Conservation (phyloP, 2,329 filamentous ascomycete species). For the Leptographium wingfieldii region DNA sequence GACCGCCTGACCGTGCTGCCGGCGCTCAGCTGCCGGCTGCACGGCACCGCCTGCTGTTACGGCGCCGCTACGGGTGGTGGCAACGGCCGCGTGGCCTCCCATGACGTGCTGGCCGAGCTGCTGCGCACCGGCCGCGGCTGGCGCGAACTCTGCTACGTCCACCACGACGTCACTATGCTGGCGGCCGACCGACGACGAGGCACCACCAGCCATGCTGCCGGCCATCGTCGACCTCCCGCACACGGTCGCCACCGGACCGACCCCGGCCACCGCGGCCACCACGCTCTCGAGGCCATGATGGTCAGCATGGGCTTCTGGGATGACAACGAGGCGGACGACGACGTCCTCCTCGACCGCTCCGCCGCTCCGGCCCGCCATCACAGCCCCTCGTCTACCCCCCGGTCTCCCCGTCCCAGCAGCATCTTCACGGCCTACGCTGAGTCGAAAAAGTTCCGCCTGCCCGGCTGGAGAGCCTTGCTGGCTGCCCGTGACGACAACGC, state of each 20-base stretch:
- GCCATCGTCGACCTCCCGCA: too few relatives aligned
- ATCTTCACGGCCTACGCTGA: conserved; percentile 6
- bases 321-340: conserved; percentile 1
- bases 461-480: conserved; percentile 11
- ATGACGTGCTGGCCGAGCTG: conserved; percentile 12
- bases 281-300: conserved; percentile 15
- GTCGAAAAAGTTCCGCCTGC: conserved; percentile 10
- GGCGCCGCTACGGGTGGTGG: neutral
- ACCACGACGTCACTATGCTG: conserved; percentile 11
- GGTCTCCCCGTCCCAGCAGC: conserved; percentile 3
- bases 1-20: conserved; percentile 13
- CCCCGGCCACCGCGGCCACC: neutral
- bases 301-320: conserved; percentile 14
- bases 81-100: conserved; percentile 1
- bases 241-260: neutral
- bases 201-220: too few relatives aligned
- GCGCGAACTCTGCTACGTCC: conserved; percentile 14
- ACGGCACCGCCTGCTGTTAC: neutral
- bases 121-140: conserved; percentile 10
- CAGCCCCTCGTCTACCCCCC: neutral
- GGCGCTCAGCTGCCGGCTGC: conserved; percentile 9
- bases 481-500: conserved; percentile 6
- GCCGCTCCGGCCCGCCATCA: neutral
- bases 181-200: conserved; percentile 5
- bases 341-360: conserved; percentile 8